Conservation (phyloP, 75 land plant genomes). For the Sequoia sempervirens region DNA sequence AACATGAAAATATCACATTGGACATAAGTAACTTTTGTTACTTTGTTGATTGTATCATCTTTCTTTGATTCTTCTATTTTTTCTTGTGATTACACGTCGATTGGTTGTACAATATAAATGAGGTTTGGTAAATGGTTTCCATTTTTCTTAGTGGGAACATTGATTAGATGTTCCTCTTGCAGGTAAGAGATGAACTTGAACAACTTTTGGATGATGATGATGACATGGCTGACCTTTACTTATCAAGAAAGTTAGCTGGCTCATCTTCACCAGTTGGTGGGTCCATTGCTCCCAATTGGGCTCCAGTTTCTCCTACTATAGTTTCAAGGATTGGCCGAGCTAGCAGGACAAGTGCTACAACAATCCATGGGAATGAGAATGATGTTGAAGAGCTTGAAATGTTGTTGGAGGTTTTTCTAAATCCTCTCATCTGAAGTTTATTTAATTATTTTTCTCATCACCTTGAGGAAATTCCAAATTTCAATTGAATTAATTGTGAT, state of each 20-base stretch:
- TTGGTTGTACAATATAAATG: neutral
- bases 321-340: constrained; percentile 83
- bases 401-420: constrained; percentile 77
- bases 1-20: neutral
- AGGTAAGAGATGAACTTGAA: constrained; percentile 99
- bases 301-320: constrained; percentile 80
- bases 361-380: constrained; percentile 74
- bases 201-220: constrained; percentile 98
- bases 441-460: neutral
- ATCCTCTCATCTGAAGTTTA: neutral
- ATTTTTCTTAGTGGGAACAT: neutral
- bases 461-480: neutral
- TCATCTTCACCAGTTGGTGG: constrained; percentile 71
- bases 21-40: neutral
- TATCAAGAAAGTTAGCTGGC: constrained; percentile 76
- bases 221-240: constrained; percentile 95
- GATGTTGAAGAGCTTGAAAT: constrained; percentile 98
- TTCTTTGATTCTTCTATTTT: neutral
- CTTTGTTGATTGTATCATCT: neutral
- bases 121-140: neutral
- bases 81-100: neutral
- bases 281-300: constrained; percentile 63
- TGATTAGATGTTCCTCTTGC: neutral
- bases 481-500: neutral
- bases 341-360: constrained; percentile 78